Conservation (phyloP, 23 red algal species). For the Cyanidioschyzon merolae region DNA sequence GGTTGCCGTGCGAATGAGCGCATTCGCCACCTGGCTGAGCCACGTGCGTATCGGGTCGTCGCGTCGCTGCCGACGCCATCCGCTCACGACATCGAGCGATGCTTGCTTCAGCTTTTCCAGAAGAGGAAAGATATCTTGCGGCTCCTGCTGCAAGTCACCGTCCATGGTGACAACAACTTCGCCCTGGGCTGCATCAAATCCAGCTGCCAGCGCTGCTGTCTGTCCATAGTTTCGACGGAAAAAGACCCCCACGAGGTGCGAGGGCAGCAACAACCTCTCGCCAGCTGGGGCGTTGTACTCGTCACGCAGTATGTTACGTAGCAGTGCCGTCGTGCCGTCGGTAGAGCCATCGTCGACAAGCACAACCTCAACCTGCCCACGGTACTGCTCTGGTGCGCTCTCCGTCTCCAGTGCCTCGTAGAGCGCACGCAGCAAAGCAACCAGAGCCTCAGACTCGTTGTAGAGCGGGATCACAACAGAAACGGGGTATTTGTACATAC, state of each 20-base stretch:
- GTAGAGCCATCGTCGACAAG: conserved; percentile 25
- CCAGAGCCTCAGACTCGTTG: conserved; percentile 11
- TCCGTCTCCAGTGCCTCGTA: conserved; percentile 15
- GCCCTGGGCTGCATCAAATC: conserved; percentile 11
- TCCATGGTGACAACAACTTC: conserved; percentile 23
- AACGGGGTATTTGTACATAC: background rate
- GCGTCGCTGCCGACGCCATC: conserved; percentile 19
- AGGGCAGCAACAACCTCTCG: background rate
- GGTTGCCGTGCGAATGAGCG: conserved; percentile 16
- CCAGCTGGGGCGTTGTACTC: background rate
- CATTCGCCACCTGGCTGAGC: conserved; percentile 17
- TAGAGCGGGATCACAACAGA: conserved; percentile 23
- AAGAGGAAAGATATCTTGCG: conserved; percentile 20
- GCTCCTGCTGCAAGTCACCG: conserved; percentile 29
- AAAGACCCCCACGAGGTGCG: conserved; percentile 2
- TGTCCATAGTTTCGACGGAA: conserved; percentile 28
- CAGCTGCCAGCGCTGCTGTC: conserved; percentile 21
- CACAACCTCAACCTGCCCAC: conserved; percentile 2
- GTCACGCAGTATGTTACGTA: background rate
- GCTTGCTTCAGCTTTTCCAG: conserved; percentile 17
- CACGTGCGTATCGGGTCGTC: conserved; percentile 20
- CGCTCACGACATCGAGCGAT: conserved; percentile 21
- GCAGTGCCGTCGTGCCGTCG: conserved; percentile 22
- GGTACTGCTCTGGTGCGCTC: background rate
- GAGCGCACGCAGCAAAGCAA: background rate